Evolutionary conservation across 192 early-diverging fungal species (phyloP), one percentile per base, ranked within the genome.

Genomic region (Pilaira anomala): DNA sequence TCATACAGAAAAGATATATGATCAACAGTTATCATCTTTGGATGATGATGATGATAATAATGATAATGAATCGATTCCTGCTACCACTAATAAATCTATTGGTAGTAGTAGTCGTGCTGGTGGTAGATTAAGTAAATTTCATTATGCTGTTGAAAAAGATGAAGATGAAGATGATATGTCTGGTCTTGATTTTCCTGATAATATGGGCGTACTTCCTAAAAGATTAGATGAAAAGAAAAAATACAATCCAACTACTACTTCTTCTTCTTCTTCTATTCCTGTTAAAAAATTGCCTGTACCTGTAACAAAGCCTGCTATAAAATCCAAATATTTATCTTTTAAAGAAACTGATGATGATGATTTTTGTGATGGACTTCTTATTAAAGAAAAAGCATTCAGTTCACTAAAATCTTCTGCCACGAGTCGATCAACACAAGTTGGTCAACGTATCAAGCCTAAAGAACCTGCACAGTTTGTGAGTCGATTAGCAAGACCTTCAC

Each of bases 321-420:
- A 19, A 46, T 46, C 44, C 1, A 14, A 3, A 5, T 18, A 16
- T 16, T 19, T 19, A 18, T 46, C 44, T 46, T 19, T 9, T 21
- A 48, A 24, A 3, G 48, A 51, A 36, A 25, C 22, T 7, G 48
- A 63, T 16, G 62, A 63, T 16, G 49, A 52, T 24, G 62, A 63
- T 26, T 63, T 63, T 26, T 52, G 28, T 52, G 36, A 40, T 6
- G 62, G 49, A 40, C 16, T 63, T 25, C 33, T 42, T 9, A 19
- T 63, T 26, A 22, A 41, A n/a, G 49, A 40, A 44, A 26, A 33
- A 0, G 33, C 36, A 0, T 55, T 55, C 30, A 55, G n/a, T 8
- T 30, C 11, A 33, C 18, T 40, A 12, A 8, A 8, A 8, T 33
- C 29, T 13, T n/a, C 56, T 2, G 12, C 36, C 2, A 29, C n/a